Evolutionary conservation across 2,329 filamentous ascomycete genomes (phyloP), one percentile per base, ranked within the genome.

Genomic region (Pseudopithomyces maydicus): DNA sequence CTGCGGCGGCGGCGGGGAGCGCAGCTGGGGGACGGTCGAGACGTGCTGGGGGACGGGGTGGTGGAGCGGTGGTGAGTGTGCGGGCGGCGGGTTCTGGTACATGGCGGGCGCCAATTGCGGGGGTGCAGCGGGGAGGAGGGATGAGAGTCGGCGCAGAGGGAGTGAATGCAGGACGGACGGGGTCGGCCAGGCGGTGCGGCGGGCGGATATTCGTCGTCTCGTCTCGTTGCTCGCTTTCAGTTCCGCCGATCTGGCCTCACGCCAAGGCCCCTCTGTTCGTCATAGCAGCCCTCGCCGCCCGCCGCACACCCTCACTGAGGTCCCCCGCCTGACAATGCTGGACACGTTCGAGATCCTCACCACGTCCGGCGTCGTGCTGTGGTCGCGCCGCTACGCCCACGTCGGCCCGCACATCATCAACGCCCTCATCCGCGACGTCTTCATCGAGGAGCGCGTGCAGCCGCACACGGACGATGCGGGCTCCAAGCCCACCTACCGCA

Each of bases 41-140:
- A 98, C 94, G 83, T 99, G 95, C 79, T 99, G 95, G 61, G 95
- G 95, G 57, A 98, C 92, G 56, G 95, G 95, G 76, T 98, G 95
- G 79, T 98, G 95, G 45, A 72, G 88, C 65, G 94, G 93, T 74
- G 93, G 94, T 74, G 92, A 97, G 68, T 88, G 86, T 58, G 87
- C 86, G 29, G 86, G 86, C 64, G 85, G 82, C 73, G 93, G 90
- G 77, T 78, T 77, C 60, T 87, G 87, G 80, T 95, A 97, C 94
- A 97, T 97, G 59, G 74, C 84, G 76, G 45, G 39, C 46, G n/a
- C 42, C 43, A 52, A 44, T 60, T 48, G 55, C 54, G 46, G 47
- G 51, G 42, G 45, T 20, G n/a, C n/a, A n/a, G n/a, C n/a, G n/a
- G n/a, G n/a, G n/a, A n/a, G 26, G 36, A 26, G n/a, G 32, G 35